These are phyloP conservation scores for Lenwebbia sp. DNA, from an alignment of 345 rosid species.

Conservation along the genomic window DNA sequence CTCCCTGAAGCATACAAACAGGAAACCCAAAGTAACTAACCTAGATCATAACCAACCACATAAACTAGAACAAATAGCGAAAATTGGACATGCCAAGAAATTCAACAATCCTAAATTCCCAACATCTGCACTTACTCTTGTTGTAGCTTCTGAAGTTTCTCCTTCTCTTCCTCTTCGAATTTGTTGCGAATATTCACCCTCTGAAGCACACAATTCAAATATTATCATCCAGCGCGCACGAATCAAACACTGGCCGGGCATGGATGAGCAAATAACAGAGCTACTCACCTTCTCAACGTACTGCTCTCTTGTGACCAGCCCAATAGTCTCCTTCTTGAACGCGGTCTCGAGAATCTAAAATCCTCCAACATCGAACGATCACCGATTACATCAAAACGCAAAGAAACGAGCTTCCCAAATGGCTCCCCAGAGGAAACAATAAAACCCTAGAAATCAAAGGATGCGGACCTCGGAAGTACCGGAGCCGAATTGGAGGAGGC, in stretches of 20 bases:
- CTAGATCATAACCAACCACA: neutral
- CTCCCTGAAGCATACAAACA: slow-evolving; percentile 37
- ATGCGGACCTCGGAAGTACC: slow-evolving; percentile 80
- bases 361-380: neutral
- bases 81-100: neutral
- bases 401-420: neutral
- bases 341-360: slow-evolving; percentile 90
- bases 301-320: slow-evolving; percentile 93
- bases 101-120: neutral
- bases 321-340: slow-evolving; percentile 96
- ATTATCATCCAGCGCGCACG: neutral
- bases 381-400: neutral
- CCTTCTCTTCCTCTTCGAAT: slow-evolving; percentile 97
- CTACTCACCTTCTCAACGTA: slow-evolving; percentile 89
- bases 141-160: slow-evolving; percentile 82
- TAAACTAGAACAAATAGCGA: neutral
- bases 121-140: slow-evolving; percentile 54
- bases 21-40: neutral
- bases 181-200: slow-evolving; percentile 90
- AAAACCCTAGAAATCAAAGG: neutral
- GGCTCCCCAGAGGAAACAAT: neutral
- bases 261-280: neutral
- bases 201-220: slow-evolving; percentile 12
- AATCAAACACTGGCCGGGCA: neutral
- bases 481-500: slow-evolving; percentile 97